These are phyloP conservation scores for Zizania latifolia DNA, from an alignment of 176 grass and related monocot genomes.

Conservation along the genomic window DNA sequence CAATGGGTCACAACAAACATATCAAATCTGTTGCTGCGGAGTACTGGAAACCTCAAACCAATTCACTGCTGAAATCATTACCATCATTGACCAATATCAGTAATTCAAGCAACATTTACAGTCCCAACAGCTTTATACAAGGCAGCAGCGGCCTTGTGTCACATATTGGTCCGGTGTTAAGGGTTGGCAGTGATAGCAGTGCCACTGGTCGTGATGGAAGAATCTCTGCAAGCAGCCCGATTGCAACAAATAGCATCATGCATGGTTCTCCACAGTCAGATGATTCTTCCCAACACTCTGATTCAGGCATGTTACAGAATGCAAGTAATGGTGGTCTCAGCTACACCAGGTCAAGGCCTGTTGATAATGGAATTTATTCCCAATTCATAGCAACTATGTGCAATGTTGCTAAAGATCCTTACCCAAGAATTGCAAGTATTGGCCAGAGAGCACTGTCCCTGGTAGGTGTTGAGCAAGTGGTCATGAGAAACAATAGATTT, in stretches of 20 bases:
- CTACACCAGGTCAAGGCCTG: conserved; percentile 49
- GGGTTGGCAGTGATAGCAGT: conserved; percentile 73
- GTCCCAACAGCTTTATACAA: conserved; percentile 47
- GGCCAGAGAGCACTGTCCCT: conserved; percentile 71
- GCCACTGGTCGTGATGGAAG: conserved; percentile 59
- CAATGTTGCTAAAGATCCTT: conserved; percentile 84
- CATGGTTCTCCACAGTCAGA: conserved; percentile 88
- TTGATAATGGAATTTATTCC: conserved; percentile 66
- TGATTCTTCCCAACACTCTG: conserved; percentile 91
- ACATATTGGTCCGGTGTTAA: conserved; percentile 74
- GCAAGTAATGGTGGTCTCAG: conserved; percentile 64
- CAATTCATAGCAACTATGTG: conserved; percentile 76
- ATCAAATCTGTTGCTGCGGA: conserved; percentile 83
- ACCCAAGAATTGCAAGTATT: conserved; percentile 66
- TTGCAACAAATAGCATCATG: conserved; percentile 59
- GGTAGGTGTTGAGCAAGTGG: conserved; percentile 78
- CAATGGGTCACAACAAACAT: conserved; percentile 78
- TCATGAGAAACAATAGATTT: conserved; percentile 71
- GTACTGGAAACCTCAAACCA: conserved; percentile 82
- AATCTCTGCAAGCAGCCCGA: conserved; percentile 65
- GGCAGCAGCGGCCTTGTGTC: conserved; percentile 42
- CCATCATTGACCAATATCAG: conserved; percentile 84
- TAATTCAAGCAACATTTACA: conserved; percentile 48
- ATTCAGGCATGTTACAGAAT: conserved; percentile 74
- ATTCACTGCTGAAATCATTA: conserved; percentile 61